These are phyloP conservation scores for Metroxylon sagu DNA, from an alignment of 176 grass and related monocot species.

Conservation along the genomic window DNA sequence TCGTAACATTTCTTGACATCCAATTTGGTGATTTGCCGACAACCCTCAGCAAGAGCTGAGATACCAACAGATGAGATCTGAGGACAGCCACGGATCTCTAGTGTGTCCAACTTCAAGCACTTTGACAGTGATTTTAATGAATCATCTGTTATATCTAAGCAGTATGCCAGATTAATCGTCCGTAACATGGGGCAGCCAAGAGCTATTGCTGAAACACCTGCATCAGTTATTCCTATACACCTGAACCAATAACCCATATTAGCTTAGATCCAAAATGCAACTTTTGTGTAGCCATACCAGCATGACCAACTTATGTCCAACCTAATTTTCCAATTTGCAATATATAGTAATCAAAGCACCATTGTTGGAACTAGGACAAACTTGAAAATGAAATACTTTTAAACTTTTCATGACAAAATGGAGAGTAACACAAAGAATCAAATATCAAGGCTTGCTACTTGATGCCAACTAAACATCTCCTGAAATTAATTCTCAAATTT, in stretches of 20 bases:
- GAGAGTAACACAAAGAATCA: too few relatives aligned
- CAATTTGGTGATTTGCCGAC: conserved; percentile 56
- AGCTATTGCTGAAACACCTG: conserved; percentile 47
- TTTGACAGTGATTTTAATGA: conserved; percentile 53
- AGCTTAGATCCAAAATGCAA: conserved; percentile 10
- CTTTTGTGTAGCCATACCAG: too few relatives aligned
- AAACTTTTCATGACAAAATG: background rate
- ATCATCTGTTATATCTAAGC: conserved; percentile 59
- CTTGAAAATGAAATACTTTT: background rate
- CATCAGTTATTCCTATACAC: conserved; percentile 58
- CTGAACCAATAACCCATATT: conserved; percentile 25
- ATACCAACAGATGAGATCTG: conserved; percentile 44
- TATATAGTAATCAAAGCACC: too few relatives aligned
- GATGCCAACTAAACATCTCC: too few relatives aligned
- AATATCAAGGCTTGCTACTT: too few relatives aligned
- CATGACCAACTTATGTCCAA: too few relatives aligned
- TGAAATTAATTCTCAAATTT: too few relatives aligned
- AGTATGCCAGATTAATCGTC: conserved; percentile 69
- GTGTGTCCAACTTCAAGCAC: conserved; percentile 46
- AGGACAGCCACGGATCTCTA: conserved; percentile 64
- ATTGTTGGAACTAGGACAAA: too few relatives aligned
- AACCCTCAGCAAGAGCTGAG: conserved; percentile 41
- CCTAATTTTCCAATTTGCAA: too few relatives aligned
- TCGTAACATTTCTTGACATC: conserved; percentile 77
- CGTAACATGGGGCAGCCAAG: conserved; percentile 51